Evolutionary conservation across 2,329 filamentous ascomycete species (phyloP), one percentile per base, ranked within the genome.

Genomic region (Decorospora gaudefroyi): DNA sequence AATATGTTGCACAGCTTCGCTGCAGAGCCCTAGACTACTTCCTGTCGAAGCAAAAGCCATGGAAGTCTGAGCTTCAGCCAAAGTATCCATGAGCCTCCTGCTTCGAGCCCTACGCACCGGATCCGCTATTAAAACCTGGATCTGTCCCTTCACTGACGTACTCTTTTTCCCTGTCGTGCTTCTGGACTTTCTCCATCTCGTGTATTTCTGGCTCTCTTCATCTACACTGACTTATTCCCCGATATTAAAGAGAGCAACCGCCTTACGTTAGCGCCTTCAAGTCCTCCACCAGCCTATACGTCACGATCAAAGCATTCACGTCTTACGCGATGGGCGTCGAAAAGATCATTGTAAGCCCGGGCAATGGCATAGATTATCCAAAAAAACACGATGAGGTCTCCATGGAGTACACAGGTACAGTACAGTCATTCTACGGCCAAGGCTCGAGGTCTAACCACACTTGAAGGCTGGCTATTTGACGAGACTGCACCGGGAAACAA

Each of bases 351-450:
- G 70, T 85, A 60, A 65, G 73, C 23, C 72, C 80, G 52, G 91
- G 92, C 64, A 78, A 79, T 63, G 76, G 76, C 45, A 78, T 78
- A 44, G 69, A 83, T 62, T 76, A 72, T 55, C 88, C 92, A 45
- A 67, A 73, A 55, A 62, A 67, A 11, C 87, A 88, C 56, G 84
- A 96, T 70, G 82, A 74, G 17, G 88, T 97, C 65, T 82, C 81
- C 65, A 95, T 97, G 67, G 83, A 93, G 74, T 97, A 97, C 80
- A 93, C 87, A 28, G 93, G 67, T 67, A 61, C 32, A n/a, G n/a
- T 30, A 42, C 28, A 9, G 19, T 13, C 5, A 12, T 12, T 21
- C 34, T n/a, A 23, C 21, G 35, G 17, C 4, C 3, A 16, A 32
- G 7, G 15, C n/a, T 16, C 19, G 33, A 22, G 6, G 28, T 52